Conservation (phyloP, 2,329 filamentous ascomycete genomes). For the Sporothrix variecibatus region DNA sequence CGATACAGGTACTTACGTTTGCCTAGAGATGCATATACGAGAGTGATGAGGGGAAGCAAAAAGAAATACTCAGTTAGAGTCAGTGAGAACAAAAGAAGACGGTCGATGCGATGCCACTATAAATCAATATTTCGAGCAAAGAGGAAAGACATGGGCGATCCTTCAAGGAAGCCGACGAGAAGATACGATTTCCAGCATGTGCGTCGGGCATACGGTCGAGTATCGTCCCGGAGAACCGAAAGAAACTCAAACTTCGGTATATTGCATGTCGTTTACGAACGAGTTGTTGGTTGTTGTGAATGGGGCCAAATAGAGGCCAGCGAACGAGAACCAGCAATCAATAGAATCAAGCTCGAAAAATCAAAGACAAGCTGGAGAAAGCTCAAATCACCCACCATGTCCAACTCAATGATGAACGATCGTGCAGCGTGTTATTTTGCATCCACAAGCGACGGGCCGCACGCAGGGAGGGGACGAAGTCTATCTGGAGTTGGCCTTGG, state of each 20-base stretch:
- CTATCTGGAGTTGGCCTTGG: neutral
- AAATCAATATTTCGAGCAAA: slow-evolving; percentile 11
- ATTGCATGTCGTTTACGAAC: neutral
- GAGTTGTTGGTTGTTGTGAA: neutral
- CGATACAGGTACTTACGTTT: neutral
- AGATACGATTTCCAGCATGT: neutral
- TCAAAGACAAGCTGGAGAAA: neutral
- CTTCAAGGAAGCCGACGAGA: neutral
- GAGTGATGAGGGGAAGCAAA: neutral
- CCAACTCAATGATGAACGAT: neutral
- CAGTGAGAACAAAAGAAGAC: neutral
- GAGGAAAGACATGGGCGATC: slow-evolving; percentile 3
- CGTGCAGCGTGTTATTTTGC: neutral
- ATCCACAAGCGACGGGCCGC: neutral
- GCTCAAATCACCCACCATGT: too few relatives aligned
- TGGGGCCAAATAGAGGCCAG: neutral
- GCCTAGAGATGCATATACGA: neutral
- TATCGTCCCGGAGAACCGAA: neutral
- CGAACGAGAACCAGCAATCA: neutral
- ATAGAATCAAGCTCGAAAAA: neutral
- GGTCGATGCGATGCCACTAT: neutral
- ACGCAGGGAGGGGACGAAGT: neutral
- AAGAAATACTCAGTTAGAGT: neutral
- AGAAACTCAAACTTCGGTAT: neutral
- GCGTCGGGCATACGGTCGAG: neutral